phyloP scores from a whole-genome alignment of 352 stramenopile genomes.

The Globisporangium mamillatum region DNA sequence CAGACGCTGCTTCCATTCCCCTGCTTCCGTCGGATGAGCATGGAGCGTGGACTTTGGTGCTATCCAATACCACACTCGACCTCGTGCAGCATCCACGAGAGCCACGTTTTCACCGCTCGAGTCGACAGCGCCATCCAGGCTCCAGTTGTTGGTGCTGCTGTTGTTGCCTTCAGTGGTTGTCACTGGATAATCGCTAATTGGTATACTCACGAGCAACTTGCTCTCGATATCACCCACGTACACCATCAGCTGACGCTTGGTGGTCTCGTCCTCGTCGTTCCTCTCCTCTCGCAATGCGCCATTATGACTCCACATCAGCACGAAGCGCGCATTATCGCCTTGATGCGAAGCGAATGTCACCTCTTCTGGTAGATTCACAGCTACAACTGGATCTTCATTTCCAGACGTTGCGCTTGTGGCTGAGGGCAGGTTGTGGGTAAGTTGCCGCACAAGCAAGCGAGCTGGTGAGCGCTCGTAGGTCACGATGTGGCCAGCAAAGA shows the following conservation, averaged over 20 bases:
- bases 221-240: background rate
- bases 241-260: background rate
- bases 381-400: background rate
- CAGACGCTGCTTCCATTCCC: background rate
- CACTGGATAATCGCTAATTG: background rate
- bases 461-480: background rate
- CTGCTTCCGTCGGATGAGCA: no score
- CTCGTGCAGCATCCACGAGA: background rate
- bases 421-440: background rate
- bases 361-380: background rate
- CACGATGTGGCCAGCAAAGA: constrained; percentile 4
- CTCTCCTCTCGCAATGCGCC: background rate
- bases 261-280: no score
- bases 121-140: constrained; percentile 5
- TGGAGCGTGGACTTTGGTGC: background rate
- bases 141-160: background rate
- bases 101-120: background rate
- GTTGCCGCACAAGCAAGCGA: background rate
- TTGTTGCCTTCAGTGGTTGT: background rate
- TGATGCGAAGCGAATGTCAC: background rate
- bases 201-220: constrained; percentile 1
- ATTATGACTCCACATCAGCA: constrained; percentile 5
- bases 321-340: background rate
- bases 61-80: constrained; percentile 4
- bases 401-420: background rate